Base-by-base conservation (phyloP, 1,284 basidiomycete species). In the Kwoniella shivajii region DNA sequence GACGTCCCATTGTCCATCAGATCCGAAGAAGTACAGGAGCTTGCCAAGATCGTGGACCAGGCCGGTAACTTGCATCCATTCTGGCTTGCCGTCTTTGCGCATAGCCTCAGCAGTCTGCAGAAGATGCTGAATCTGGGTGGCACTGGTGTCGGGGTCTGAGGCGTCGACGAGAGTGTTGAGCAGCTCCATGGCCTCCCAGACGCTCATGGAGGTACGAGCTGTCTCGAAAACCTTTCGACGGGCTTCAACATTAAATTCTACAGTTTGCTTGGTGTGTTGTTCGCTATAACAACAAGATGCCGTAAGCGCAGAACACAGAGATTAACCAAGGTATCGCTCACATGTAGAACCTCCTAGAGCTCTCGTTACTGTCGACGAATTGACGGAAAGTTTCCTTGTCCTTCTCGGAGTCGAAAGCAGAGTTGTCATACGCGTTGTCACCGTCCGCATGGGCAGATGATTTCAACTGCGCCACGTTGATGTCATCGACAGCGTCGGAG, bases 61-160 rank as follows among this genome's bases (percentile, higher is more conserved):
- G 1, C 92, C 92, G 18, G 89, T 86, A 56, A 92, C 85, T 80
- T 92, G 90, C 80, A 81, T 81, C 80, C 80, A 80, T 43, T 79
- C 77, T 2, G 90, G 90, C 76, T 92, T 91, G 7, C 89, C 90
- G 68, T 94, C 92, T 22, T 85, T 81, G 43, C 92, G 84, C 66
- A 94, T 93, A 2, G 92, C 90, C 73, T 95, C 92, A 34, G 92
- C 92, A 0, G 92, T 94, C 74, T 94, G 92, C 1, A 94, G 82
- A 2, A 94, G 82, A 73, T 95, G 92, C 69, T 92, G 89, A 50
- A 94, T 92, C 78, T 95, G 92, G 24, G 88, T 86, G 27, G 90
- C 80, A 58, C 59, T 68, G 18, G 74, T 76, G 64, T 76, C 72
- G 20, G 73, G 75, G 59, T 71, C 91, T 6, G 89, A 90, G 65